These are phyloP conservation scores for Platismatia glauca DNA, from an alignment of 495 filamentous ascomycete species.

Conservation along the genomic window DNA sequence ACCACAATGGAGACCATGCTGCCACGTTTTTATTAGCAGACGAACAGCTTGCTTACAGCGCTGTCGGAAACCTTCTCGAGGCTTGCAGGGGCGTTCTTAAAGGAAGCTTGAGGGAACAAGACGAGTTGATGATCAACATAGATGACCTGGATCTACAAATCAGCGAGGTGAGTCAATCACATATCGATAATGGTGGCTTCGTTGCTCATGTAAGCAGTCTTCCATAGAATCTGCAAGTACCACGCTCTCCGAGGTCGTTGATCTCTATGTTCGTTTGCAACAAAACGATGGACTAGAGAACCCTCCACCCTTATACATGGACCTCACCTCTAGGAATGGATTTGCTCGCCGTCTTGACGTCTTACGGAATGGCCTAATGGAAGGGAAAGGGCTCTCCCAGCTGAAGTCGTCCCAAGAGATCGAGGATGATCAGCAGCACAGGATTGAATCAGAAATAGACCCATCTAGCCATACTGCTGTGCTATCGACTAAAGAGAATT, in stretches of 20 bases:
- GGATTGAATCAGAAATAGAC: neutral
- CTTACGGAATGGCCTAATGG: conserved; percentile 37
- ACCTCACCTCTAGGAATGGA: conserved; percentile 42
- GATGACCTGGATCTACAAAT: conserved; percentile 60
- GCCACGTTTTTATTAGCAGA: conserved; percentile 70
- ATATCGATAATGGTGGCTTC: neutral
- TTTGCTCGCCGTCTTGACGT: conserved; percentile 40
- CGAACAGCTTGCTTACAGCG: conserved; percentile 47
- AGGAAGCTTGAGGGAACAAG: conserved; percentile 54
- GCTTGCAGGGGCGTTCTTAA: conserved; percentile 58
- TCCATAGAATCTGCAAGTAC: conserved; percentile 19
- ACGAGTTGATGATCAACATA: conserved; percentile 62
- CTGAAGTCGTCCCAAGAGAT: conserved; percentile 33
- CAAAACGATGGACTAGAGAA: conserved; percentile 49
- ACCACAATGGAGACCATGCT: conserved; percentile 46
- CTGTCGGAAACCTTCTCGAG: conserved; percentile 51
- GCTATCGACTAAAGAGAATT: neutral
- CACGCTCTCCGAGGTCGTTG: conserved; percentile 49
- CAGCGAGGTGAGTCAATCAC: conserved; percentile 52
- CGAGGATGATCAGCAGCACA: neutral
- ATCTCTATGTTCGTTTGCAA: conserved; percentile 48
- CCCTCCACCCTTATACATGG: conserved; percentile 48
- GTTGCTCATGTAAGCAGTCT: conserved; percentile 5
- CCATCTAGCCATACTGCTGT: neutral
- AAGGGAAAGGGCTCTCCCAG: conserved; percentile 53